Base-by-base conservation (phyloP, 2,329 filamentous ascomycete genomes). In the Ceratocystiopsis minuta region DNA sequence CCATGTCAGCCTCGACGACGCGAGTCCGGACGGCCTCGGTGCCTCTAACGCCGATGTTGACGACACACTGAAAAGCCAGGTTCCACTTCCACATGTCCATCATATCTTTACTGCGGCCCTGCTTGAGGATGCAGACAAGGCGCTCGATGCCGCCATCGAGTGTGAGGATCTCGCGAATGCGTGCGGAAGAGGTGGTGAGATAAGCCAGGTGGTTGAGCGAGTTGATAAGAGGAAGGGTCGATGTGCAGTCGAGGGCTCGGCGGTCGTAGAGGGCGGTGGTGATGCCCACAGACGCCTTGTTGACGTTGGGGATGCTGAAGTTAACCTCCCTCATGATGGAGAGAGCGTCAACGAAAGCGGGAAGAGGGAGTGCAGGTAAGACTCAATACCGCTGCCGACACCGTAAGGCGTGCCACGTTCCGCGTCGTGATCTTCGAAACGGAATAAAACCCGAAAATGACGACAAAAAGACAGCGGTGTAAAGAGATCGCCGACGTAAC, bases 61-160 rank as follows among this genome's bases (percentile, higher is more conserved):
- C 90, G 49, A 96, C 87, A 60, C 90, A 98, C 62, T 96, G 90
- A 60, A 98, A 98, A 41, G 90, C 90, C 48, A 98, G 71, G 56
- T 95, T 98, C 90, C 90, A 98, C 63, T 96, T 96, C 90, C 90
- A 98, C 83, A 94, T 94, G 60, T 95, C 88, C 88, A 96, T 95
- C 78, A 95, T 80, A 59, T 98, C 88, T 62, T 87, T 92, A 64
- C 84, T 95, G 57, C 90, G 74, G 48, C 90, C 90, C 62, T 94
- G 85, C 63, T 98, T 98, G 60, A 98, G 74, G 56, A 98, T 95
- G 71, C 86, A 95, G 57, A 98, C 84, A 52, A 98, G 68, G 50
- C 88, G 70, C 66, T 98, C 90, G 60, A 98, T 90, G 48, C 90
- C 90, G 61, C 90, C 90, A 80, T 98, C 90, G 64, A 98, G 85